Conservation (phyloP, 179 eudicot species). For the Dionaea muscipula region DNA sequence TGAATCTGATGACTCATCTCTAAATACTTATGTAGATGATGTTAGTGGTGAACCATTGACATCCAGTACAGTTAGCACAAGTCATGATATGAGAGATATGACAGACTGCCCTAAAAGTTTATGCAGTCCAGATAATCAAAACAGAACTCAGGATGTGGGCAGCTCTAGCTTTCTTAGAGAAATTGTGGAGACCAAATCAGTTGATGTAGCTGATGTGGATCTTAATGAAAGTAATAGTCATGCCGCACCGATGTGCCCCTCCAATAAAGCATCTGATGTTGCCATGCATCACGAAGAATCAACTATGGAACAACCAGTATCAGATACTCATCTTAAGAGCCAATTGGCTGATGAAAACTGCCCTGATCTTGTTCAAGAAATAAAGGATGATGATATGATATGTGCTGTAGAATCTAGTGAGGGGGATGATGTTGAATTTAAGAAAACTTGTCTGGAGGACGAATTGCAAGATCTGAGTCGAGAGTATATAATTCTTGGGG, state of each 20-base stretch:
- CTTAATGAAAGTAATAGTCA: conserved; percentile 15
- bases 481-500: conserved; percentile 48
- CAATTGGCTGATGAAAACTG: conserved; percentile 17
- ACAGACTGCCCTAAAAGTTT: conserved; percentile 4
- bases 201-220: conserved; percentile 12
- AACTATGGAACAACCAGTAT: conserved; percentile 16
- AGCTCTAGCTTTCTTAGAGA: conserved; percentile 16
- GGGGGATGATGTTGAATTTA: conserved; percentile 24
- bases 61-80: conserved; percentile 8
- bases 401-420: conserved; percentile 15
- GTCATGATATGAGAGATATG: conserved; percentile 10
- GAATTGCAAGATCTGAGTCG: conserved; percentile 47
- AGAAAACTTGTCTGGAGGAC: conserved; percentile 50
- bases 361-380: conserved; percentile 19
- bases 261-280: conserved; percentile 10
- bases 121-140: conserved; percentile 9
- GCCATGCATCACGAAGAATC: conserved; percentile 13
- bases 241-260: conserved; percentile 6
- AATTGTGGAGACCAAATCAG: conserved; percentile 10
- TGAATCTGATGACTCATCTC: conserved; percentile 15
- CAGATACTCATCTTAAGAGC: conserved; percentile 15
- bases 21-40: conserved; percentile 9
- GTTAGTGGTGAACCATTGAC: conserved; percentile 14
- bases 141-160: conserved; percentile 9
- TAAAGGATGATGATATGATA: conserved; percentile 15